A percentile compares a stretch with the other conserved stretches of the same genome.
Evolutionary conservation across 805 yeast genomes (phyloP).

Genomic region (Suhomyces canberraensis): DNA sequence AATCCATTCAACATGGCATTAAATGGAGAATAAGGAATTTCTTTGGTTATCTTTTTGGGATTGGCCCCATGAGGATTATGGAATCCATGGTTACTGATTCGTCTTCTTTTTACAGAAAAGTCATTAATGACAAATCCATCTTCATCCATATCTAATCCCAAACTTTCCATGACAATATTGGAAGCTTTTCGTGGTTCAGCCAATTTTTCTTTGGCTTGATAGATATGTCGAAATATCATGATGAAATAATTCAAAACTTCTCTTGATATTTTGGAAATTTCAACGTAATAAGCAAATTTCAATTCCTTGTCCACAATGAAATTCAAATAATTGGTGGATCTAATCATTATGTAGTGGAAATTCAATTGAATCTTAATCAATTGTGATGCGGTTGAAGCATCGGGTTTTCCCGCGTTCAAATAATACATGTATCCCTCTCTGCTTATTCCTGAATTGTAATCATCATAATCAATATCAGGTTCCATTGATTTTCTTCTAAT

Average conservation of each 20-base stretch:
- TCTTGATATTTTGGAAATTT: constrained; percentile 34
- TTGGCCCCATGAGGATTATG: constrained; percentile 3
- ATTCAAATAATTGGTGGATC: constrained; percentile 42
- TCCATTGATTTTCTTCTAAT: constrained; percentile 7
- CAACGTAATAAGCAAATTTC: constrained; percentile 29
- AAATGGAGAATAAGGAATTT: constrained; percentile 38
- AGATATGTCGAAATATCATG: constrained; percentile 32
- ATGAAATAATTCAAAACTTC: constrained; percentile 39
- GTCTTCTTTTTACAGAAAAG: constrained; percentile 37
- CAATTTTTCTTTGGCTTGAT: constrained; percentile 8
- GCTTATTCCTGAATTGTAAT: constrained; percentile 8
- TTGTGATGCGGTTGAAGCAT: constrained; percentile 35
- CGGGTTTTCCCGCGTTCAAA: constrained; percentile 33
- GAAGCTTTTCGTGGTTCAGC: constrained; percentile 8
- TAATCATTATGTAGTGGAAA: constrained; percentile 40
- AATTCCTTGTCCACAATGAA: constrained; percentile 43
- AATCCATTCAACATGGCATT: constrained; percentile 41
- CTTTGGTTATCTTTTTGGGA: constrained; percentile 17
- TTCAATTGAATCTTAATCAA: constrained; percentile 43
- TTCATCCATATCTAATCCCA: constrained; percentile 41
- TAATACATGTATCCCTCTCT: constrained; percentile 20
- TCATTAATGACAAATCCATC: constrained; percentile 46
- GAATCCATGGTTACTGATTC: constrained; percentile 8
- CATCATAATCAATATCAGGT: neutral
- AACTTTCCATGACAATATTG: constrained; percentile 30